Percentiles rank a stretch among this genome's conserved stretches.
Conservation (phyloP, 345 rosid genomes). For the Ricinus communis region DNA sequence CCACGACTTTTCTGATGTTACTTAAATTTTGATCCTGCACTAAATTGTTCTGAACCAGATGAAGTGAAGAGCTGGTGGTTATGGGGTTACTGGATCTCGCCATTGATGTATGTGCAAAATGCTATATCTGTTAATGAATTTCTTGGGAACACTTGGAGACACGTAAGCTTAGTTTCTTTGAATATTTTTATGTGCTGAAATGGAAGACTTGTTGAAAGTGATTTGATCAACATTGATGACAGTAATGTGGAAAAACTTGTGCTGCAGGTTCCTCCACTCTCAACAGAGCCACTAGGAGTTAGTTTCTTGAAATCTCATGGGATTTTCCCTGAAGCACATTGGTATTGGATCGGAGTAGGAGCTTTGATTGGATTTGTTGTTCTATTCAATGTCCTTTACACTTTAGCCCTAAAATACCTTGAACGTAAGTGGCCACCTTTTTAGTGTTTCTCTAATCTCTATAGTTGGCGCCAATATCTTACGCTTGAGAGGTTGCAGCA, state of each 20-base stretch:
- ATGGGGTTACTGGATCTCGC: slow-evolving; percentile 75
- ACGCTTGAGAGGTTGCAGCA: slow-evolving; percentile 20
- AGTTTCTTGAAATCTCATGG: slow-evolving; percentile 61
- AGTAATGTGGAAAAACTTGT: slow-evolving; percentile 7
- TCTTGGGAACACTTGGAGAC: slow-evolving; percentile 60
- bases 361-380: slow-evolving; percentile 58
- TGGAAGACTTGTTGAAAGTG: background rate
- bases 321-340: slow-evolving; percentile 60
- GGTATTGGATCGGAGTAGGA: slow-evolving; percentile 88
- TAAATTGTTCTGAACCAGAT: slow-evolving; percentile 29
- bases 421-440: slow-evolving; percentile 51
- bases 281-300: slow-evolving; percentile 72
- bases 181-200: background rate
- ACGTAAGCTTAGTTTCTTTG: slow-evolving; percentile 35
- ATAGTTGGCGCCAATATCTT: slow-evolving; percentile 9
- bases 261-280: slow-evolving; percentile 49
- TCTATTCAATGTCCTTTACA: slow-evolving; percentile 67
- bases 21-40: slow-evolving; percentile 9
- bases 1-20: background rate
- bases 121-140: slow-evolving; percentile 63
- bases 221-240: background rate
- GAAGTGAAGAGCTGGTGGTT: slow-evolving; percentile 61
- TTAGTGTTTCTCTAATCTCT: slow-evolving; percentile 6
- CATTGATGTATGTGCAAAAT: slow-evolving; percentile 64
- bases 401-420: slow-evolving; percentile 64